phyloP scores from a whole-genome alignment of 129 eudicot species.

The Erigeron canadensis region DNA sequence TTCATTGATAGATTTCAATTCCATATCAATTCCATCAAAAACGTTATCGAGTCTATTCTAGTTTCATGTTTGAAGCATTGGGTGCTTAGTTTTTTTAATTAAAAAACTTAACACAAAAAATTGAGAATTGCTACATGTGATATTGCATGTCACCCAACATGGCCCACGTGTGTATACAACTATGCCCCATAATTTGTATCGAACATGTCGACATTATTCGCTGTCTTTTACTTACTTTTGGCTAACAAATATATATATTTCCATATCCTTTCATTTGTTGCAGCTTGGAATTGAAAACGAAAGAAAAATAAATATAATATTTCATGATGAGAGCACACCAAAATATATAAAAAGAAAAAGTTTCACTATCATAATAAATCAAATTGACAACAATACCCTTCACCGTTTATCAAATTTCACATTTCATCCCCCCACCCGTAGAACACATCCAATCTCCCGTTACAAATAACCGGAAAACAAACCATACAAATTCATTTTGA shows the following conservation, averaged over 20 bases:
- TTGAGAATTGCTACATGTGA: slow-evolving; percentile 4
- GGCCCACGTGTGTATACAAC: slow-evolving; percentile 34
- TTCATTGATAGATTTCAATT: no score
- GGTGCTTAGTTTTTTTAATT: no score
- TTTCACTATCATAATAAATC: slow-evolving; percentile 39
- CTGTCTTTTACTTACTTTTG: slow-evolving; percentile 35
- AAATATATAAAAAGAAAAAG: slow-evolving; percentile 16
- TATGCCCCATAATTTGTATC: slow-evolving; percentile 29
- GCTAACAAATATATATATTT: background rate
- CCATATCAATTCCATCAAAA: no score
- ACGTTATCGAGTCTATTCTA: no score
- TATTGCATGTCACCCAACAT: slow-evolving; percentile 18
- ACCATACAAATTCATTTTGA: slow-evolving; percentile 28
- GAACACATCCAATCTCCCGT: slow-evolving; percentile 27
- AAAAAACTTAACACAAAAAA: background rate
- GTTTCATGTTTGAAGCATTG: no score
- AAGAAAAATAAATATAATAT: slow-evolving; percentile 4
- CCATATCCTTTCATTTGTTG: slow-evolving; percentile 16
- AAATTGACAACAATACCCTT: slow-evolving; percentile 70
- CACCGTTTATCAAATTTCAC: slow-evolving; percentile 38
- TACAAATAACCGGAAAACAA: slow-evolving; percentile 21
- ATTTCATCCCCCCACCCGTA: slow-evolving; percentile 35
- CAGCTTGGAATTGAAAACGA: slow-evolving; percentile 31
- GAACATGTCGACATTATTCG: slow-evolving; percentile 33
- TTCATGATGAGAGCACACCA: slow-evolving; percentile 26